Percentiles rank a stretch among this genome's conserved stretches.
Conservation (phyloP, 805 yeast genomes). For the Tetrapisispora nanseiensis region DNA sequence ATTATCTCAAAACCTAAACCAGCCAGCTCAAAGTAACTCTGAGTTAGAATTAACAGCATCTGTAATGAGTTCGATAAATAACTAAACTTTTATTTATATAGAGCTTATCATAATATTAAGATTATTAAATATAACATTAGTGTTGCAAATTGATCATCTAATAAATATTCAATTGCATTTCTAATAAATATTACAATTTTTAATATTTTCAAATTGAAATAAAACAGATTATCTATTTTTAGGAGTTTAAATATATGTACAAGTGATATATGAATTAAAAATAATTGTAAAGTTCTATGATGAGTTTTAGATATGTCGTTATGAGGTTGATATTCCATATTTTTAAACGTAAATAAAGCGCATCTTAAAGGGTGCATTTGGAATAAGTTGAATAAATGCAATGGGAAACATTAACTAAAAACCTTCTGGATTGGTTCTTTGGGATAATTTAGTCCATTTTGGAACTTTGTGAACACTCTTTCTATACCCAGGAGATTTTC, state of each 20-base stretch:
- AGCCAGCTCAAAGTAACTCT: background rate
- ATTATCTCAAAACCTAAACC: background rate
- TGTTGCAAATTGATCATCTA: background rate
- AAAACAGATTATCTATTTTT: too few species aligned
- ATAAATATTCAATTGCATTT: too few species aligned
- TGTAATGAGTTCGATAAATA: background rate
- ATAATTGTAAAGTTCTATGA: too few species aligned
- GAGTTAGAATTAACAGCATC: background rate
- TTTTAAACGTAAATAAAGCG: too few species aligned
- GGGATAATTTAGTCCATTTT: constrained; percentile 80
- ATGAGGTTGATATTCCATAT: too few species aligned
- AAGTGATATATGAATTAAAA: background rate
- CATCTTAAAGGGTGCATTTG: too few species aligned
- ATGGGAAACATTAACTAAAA: constrained; percentile 31
- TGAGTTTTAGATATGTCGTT: too few species aligned
- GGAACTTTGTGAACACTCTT: constrained; percentile 83
- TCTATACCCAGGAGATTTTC: constrained; percentile 67
- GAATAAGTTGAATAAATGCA: background rate
- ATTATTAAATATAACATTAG: background rate
- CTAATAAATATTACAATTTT: too few species aligned
- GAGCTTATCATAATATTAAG: too few species aligned
- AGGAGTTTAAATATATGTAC: background rate
- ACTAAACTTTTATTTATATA: background rate
- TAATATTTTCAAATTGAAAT: too few species aligned
- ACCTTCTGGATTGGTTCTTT: constrained; percentile 69